Evolutionary conservation across 139 green algal genomes (phyloP).

Genomic region (Closterium sp.): DNA sequence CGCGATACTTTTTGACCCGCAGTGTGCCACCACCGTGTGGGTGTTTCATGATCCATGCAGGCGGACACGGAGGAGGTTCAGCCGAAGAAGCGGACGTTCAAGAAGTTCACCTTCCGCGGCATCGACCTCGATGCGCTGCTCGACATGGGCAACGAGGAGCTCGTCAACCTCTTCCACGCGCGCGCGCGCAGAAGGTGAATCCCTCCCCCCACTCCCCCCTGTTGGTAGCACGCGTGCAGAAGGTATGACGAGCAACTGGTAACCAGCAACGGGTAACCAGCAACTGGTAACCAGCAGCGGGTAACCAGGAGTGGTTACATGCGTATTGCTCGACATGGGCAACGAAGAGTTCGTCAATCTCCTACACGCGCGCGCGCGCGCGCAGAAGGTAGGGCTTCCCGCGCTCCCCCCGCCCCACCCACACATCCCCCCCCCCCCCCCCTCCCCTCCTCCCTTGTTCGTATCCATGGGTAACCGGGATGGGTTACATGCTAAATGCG

Average conservation of each 20-base stretch:
- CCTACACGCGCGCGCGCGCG: constrained; percentile 69
- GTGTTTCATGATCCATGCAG: not conserved
- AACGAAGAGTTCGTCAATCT: constrained; percentile 86
- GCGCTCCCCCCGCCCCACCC: constrained; percentile 23
- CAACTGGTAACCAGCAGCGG: too few species aligned
- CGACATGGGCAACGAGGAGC: constrained; percentile 89
- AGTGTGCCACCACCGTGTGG: too few species aligned
- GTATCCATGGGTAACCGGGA: too few species aligned
- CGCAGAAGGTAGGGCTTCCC: constrained; percentile 64
- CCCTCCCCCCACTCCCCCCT: constrained; percentile 15
- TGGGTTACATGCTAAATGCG: too few species aligned
- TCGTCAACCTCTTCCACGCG: constrained; percentile 81
- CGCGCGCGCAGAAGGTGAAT: constrained; percentile 64
- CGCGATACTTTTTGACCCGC: too few species aligned
- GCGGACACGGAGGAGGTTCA: constrained; percentile 17
- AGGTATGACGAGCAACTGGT: too few species aligned
- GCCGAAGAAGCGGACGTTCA: constrained; percentile 82
- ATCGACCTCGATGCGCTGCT: constrained; percentile 99
- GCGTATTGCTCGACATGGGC: constrained; percentile 96
- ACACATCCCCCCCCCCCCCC: too few species aligned
- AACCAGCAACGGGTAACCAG: too few species aligned
- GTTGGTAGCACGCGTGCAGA: too few species aligned
- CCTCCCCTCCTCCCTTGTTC: too few species aligned
- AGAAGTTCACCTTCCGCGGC: constrained; percentile 85
- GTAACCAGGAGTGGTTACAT: too few species aligned